Evolutionary conservation across 2,329 filamentous ascomycete species (phyloP), one percentile per base, ranked within the genome.

Genomic region (Neophaeococcomyces aloes): DNA sequence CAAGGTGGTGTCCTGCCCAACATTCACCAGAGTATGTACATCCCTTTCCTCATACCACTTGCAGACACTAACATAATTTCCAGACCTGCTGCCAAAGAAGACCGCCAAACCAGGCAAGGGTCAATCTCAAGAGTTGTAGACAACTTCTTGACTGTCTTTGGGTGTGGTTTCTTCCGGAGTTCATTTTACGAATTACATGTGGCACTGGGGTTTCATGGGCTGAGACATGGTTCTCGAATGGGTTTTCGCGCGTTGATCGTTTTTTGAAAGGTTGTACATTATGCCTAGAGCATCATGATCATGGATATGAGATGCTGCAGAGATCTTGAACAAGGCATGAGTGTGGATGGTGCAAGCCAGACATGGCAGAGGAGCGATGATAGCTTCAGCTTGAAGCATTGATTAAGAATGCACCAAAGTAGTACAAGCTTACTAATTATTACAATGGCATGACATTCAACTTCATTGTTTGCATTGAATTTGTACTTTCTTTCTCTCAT

Each of bases 81-180:
- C 62, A 94, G 89, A 98, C 75, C 83, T 98, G 53, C 81, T 98
- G 56, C 91, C 91, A 65, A 96, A 98, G 87, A 96, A 96, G 86
- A 94, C 91, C 46, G 77, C 81, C 67, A 95, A 96, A 84, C 75
- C 76, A 66, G 85, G 84, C 72, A 94, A 94, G 81, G 82, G 79
- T 66, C 75, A 79, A 60, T 94, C 86, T 74, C 87, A 94, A 74
- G 88, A 95, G 76, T 77, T 96, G 74, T 96, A 86, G 77, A 72
- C 62, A 60, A 27, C 60, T 60, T 60, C 75, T 72, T 74, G 69
- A 68, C 71, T 72, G 71, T 75, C 77, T 66, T 41, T 53, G 62
- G 53, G 65, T 67, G 64, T 72, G 80, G 76, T 78, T 79, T 81
- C 78, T 79, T 86, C 83, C 83, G 71, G 74, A 72, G 75, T 79